Evolutionary conservation across 2,329 filamentous ascomycete genomes (phyloP).

Genomic region (Golovinomyces cichoracearum): DNA sequence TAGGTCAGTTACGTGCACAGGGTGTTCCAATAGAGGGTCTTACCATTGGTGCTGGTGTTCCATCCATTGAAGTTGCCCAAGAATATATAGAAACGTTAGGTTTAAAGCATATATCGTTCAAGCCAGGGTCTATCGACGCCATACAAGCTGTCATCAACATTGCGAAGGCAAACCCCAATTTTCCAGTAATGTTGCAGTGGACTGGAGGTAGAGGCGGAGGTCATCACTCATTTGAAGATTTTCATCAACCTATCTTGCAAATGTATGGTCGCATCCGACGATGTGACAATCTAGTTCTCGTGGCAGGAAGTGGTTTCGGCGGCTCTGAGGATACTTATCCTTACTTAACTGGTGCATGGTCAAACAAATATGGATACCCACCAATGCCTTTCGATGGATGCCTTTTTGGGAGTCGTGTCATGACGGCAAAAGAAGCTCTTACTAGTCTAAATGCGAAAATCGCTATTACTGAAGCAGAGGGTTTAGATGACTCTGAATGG

Average conservation of each 20-base stretch:
- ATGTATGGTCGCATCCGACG: conserved; percentile 79
- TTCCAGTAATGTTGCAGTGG: conserved; percentile 87
- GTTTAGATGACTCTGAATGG: conserved; percentile 62
- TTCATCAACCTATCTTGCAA: conserved; percentile 70
- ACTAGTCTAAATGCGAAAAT: conserved; percentile 72
- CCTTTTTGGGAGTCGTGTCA: conserved; percentile 75
- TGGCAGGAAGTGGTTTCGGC: conserved; percentile 80
- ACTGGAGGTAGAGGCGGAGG: conserved; percentile 82
- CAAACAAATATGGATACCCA: conserved; percentile 62
- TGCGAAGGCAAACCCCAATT: conserved; percentile 74
- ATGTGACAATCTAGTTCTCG: conserved; percentile 62
- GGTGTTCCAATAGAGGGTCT: conserved; percentile 79
- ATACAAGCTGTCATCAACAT: conserved; percentile 83
- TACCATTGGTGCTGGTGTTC: conserved; percentile 79
- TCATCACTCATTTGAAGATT: conserved; percentile 86
- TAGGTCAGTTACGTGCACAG: conserved; percentile 54
- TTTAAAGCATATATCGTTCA: conserved; percentile 82
- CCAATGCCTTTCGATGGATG: conserved; percentile 88
- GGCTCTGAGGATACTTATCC: conserved; percentile 76
- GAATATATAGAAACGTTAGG: conserved; percentile 85
- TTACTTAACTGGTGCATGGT: conserved; percentile 74
- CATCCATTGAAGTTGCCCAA: conserved; percentile 74
- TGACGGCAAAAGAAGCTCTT: conserved; percentile 79
- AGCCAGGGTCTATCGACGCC: conserved; percentile 67
- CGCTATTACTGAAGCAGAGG: conserved; percentile 65